These are phyloP conservation scores for Barnettozyma populi DNA, from an alignment of 805 yeast species.

Conservation along the genomic window DNA sequence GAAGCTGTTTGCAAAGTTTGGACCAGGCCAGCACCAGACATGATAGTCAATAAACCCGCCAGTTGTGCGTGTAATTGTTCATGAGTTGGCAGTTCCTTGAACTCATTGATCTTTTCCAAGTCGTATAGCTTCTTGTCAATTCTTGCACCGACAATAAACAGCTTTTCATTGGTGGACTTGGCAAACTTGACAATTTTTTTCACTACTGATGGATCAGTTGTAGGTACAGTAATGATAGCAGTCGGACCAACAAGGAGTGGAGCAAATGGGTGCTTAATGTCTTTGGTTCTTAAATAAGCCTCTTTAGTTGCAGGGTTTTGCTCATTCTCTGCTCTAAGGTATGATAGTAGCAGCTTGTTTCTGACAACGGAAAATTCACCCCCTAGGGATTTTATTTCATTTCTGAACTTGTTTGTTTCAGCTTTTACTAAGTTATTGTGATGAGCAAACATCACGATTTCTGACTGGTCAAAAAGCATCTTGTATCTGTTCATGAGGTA, in stretches of 20 bases:
- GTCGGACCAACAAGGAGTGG: slow-evolving; percentile 81
- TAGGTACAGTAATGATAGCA: slow-evolving; percentile 64
- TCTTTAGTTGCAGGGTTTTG: slow-evolving; percentile 67
- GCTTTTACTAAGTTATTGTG: slow-evolving; percentile 71
- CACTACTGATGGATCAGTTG: slow-evolving; percentile 65
- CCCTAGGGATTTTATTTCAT: slow-evolving; percentile 58
- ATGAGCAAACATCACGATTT: slow-evolving; percentile 74
- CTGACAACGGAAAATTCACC: slow-evolving; percentile 66
- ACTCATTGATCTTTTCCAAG: slow-evolving; percentile 45
- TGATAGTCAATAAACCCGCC: slow-evolving; percentile 72
- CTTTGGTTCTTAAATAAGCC: slow-evolving; percentile 38
- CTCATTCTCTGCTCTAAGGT: slow-evolving; percentile 62
- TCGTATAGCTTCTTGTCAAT: slow-evolving; percentile 58
- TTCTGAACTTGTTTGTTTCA: slow-evolving; percentile 62
- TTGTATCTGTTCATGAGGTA: slow-evolving; percentile 78
- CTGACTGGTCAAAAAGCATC: slow-evolving; percentile 57
- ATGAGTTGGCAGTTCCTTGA: slow-evolving; percentile 70
- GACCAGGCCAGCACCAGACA: slow-evolving; percentile 88
- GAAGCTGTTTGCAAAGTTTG: slow-evolving; percentile 71
- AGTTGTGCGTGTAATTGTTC: slow-evolving; percentile 74
- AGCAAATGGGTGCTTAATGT: slow-evolving; percentile 58
- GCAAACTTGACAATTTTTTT: slow-evolving; percentile 55
- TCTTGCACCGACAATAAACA: slow-evolving; percentile 82
- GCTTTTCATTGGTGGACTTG: slow-evolving; percentile 60
- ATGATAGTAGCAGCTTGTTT: slow-evolving; percentile 66